Evolutionary conservation across 495 filamentous ascomycete genomes (phyloP), one percentile per base, ranked within the genome.

Genomic region (Hypoxylon fuscum): DNA sequence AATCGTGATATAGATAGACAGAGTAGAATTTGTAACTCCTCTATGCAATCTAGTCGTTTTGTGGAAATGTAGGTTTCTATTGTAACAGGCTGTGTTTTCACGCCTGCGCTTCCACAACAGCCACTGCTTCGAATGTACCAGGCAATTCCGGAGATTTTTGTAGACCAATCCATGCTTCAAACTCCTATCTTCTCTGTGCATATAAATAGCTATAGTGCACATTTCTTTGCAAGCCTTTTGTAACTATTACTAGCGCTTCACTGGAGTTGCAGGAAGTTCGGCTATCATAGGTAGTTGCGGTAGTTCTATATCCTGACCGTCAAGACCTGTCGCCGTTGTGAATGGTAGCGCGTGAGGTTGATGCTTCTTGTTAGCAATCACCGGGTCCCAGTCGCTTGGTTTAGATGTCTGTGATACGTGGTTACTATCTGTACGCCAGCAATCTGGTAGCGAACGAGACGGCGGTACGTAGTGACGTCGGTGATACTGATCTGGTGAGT

Each of bases 361-460:
- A n/a, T 63, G 60, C 15, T 64, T 64, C 9, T 25, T 17, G 22
- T 59, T 43, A 9, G 12, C 25, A 8, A 31, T 5, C 7, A n/a
- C 31, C 1, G 42, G 21, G 31, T 21, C 58, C 62, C 55, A 65
- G 11, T 55, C 62, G 31, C 62, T 60, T 23, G 55, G 20, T 23
- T 47, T 55, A n/a, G 62, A 65, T 7, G 50, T 37, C 18, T 60
- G 50, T 3, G 62, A 65, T 17, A 44, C 17, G 15, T 60, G 62
- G 3, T 50, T 50, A n/a, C 23, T 52, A 17, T 56, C 50, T n/a
- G 35, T 38, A 17, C 55, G 50, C 55, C 44, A 65, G 6, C 49
- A 42, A 10, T 56, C 55, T 2, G 61, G 21, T 3, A 43, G 34
- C 9, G 38, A 29, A 5, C 49, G 62, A 5, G 55, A 51, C 0